phyloP scores from a whole-genome alignment of 129 eudicot genomes.

The Saussurea involucrata region DNA sequence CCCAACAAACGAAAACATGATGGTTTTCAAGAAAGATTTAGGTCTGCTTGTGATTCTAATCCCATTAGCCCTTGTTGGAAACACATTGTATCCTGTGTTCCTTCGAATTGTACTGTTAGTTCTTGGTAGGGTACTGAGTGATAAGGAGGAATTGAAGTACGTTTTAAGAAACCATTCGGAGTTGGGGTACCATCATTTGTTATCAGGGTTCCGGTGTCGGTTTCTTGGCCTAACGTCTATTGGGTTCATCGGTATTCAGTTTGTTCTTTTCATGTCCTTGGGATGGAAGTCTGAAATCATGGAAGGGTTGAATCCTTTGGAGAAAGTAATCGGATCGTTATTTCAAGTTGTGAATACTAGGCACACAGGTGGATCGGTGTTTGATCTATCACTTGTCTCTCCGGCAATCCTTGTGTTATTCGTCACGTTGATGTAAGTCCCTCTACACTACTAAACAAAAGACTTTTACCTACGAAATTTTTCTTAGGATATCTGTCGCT shows the following conservation, averaged over 20 bases:
- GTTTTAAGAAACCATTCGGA: constrained; percentile 22
- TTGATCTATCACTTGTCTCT: neutral
- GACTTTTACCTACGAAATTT: too few relatives aligned
- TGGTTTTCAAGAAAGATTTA: constrained; percentile 42
- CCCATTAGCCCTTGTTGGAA: constrained; percentile 47
- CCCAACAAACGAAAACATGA: constrained; percentile 66
- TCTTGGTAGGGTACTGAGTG: constrained; percentile 16
- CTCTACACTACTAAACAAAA: too few relatives aligned
- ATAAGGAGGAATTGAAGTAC: constrained; percentile 30
- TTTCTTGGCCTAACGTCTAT: constrained; percentile 14
- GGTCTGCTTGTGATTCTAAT: constrained; percentile 44
- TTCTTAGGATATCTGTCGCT: too few relatives aligned
- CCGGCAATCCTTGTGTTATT: neutral
- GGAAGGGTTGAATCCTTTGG: constrained; percentile 18
- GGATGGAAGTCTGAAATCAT: constrained; percentile 37
- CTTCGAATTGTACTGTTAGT: constrained; percentile 19
- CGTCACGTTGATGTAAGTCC: neutral
- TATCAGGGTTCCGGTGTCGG: constrained; percentile 3
- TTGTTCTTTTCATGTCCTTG: constrained; percentile 25
- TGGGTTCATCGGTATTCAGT: constrained; percentile 24
- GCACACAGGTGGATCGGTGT: neutral
- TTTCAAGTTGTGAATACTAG: neutral
- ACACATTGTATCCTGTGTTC: constrained; percentile 38
- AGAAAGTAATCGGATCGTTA: constrained; percentile 20
- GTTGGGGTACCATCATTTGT: constrained; percentile 25